Evolutionary conservation across 495 filamentous ascomycete genomes (phyloP).

Genomic region (Schizothecium vesticola): DNA sequence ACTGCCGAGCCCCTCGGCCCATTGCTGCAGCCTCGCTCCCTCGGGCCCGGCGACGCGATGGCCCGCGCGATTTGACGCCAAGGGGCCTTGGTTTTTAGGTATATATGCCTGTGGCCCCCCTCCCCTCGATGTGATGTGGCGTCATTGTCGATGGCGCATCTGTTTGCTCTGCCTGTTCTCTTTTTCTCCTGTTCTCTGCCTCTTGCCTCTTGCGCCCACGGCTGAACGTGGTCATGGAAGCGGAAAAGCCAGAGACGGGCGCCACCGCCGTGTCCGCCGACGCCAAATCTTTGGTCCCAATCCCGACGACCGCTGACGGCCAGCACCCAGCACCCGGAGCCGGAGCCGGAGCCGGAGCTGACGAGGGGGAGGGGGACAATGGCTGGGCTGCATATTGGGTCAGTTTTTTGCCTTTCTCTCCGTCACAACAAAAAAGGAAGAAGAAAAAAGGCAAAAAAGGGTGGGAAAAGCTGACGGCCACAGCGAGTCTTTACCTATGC

Average conservation of each 20-base stretch:
- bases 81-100: background rate
- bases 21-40: too few relatives aligned
- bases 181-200: background rate
- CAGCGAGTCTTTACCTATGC: constrained; percentile 24
- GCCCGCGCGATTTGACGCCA: background rate
- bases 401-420: background rate
- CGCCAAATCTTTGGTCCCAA: background rate
- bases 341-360: background rate
- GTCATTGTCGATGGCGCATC: background rate
- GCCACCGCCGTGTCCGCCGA: background rate
- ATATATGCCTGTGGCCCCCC: background rate
- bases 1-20: too few relatives aligned
- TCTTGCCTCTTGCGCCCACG: background rate
- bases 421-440: background rate
- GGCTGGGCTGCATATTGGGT: constrained; percentile 14
- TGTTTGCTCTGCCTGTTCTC: background rate
- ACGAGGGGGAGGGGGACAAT: constrained; percentile 1
- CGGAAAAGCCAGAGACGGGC: background rate
- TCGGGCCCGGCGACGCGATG: background rate
- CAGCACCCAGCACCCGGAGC: background rate
- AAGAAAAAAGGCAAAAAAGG: background rate
- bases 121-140: background rate
- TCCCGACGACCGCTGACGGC: background rate
- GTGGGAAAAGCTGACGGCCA: background rate
- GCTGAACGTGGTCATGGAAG: background rate